Evolutionary conservation across 2,329 filamentous ascomycete species (phyloP), one percentile per base, ranked within the genome.

Genomic region (Scedosporium dehoogii): DNA sequence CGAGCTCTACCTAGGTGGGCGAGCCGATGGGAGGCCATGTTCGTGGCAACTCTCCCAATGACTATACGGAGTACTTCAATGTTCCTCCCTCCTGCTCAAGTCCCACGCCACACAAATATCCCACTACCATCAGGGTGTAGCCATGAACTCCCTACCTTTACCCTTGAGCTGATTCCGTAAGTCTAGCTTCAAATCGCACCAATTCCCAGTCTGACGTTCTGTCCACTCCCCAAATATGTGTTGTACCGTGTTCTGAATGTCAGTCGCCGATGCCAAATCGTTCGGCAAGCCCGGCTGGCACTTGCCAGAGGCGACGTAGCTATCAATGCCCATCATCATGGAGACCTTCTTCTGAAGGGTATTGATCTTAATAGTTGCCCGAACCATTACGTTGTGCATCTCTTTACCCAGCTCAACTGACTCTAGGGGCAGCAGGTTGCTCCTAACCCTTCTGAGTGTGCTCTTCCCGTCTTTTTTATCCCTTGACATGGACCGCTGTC

Each of bases 401-500:
- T 57, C 53, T 41, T 29, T n/a, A 25, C 33, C 33, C 33, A 29
- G 21, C 6, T 51, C 33, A n/a, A 62, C 33, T 10, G 46, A 18
- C 33, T 62, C 60, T 27, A 62, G 48, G 4, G 60, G 60, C 4
- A 62, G 16, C 4, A 62, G 33, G 14, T 55, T 18, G 33, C 60
- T 61, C 29, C 41, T 55, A 27, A 56, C 18, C 46, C 59, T 41
- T 6, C 59, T 61, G 27, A 61, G 18, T 12, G 18, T 18, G 6
- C 29, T n/a, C 21, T 23, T 42, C 42, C 29, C 59, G 33, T 56
- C 42, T 42, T 56, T 41, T 55, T 48, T 53, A 23, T 66, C 58
- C 7, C 53, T 60, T 16, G 59, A 63, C 10, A 65, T 63, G 18
- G 65, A 67, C 3, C 64, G 63, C 53, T 68, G 66, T 46, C 66